phyloP scores from a whole-genome alignment of 1,284 basidiomycete species.

The Apiotrichum gamsii region DNA sequence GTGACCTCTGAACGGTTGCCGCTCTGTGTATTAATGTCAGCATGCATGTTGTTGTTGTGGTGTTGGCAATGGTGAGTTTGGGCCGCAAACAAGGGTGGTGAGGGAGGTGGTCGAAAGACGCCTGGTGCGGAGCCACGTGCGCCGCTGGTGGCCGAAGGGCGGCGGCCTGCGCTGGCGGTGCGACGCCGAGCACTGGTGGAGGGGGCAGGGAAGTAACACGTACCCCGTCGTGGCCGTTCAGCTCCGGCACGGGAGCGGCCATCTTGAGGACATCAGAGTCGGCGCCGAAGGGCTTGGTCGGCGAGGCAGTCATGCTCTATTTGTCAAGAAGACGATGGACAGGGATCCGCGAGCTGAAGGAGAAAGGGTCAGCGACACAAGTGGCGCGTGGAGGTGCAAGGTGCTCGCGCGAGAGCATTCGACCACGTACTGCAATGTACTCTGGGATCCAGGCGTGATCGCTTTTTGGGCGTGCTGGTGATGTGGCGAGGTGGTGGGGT shows the following conservation, averaged over 20 bases:
- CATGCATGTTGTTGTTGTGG: too few relatives aligned
- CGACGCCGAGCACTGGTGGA: too few relatives aligned
- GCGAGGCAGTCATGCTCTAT: slow-evolving; percentile 31
- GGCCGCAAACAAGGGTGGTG: too few relatives aligned
- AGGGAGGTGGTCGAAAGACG: not conserved
- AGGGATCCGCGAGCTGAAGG: slow-evolving; percentile 15
- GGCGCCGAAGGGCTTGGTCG: slow-evolving; percentile 25
- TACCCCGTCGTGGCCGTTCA: slow-evolving; percentile 40
- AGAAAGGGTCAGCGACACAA: not conserved
- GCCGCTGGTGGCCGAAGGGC: too few relatives aligned
- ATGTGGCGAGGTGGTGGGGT: not conserved
- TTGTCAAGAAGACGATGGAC: slow-evolving; percentile 1
- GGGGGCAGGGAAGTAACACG: slow-evolving; percentile 6
- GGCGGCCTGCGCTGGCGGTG: too few relatives aligned
- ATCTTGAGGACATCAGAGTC: slow-evolving; percentile 21
- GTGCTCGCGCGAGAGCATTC: too few relatives aligned
- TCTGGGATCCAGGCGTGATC: slow-evolving; percentile 2
- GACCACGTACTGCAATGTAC: too few relatives aligned
- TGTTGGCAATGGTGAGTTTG: too few relatives aligned
- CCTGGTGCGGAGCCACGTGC: too few relatives aligned
- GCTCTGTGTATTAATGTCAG: too few relatives aligned
- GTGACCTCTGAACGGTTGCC: not conserved
- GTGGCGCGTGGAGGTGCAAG: not conserved
- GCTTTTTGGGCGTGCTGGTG: not conserved
- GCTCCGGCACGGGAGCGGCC: slow-evolving; percentile 9